Base-by-base conservation (phyloP, 2,329 filamentous ascomycete species). In the Teratosphaeria pseudoeucalypti region DNA sequence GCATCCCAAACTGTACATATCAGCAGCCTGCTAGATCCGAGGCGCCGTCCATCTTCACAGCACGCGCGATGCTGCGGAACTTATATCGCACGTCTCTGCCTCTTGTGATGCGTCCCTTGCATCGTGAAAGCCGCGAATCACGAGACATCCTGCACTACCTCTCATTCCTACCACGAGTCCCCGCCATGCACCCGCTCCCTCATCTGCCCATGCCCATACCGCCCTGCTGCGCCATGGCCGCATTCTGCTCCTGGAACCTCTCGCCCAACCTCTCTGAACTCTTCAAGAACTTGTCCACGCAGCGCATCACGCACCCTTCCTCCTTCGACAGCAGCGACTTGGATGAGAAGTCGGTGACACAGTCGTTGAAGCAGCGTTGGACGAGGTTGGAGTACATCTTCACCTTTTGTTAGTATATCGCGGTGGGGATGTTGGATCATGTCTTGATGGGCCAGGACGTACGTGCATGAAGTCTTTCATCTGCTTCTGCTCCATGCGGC, bases 391-490 rank as follows among this genome's bases (percentile, higher is more conserved):
- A 85, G 76, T 87, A 87, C 79, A 85, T 86, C 84, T 87, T 56
- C 2, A 34, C 49, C 34, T 10, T 47, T 56, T 1, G 59, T 54
- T 57, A 59, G 53, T 29, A n/a, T 34, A 26, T n/a, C n/a, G 29
- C 32, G 53, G 34, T 12, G 26, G 16, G 6, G 43, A n/a, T 49
- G 6, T 34, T 56, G 54, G 23, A 23, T 23, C 23, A 23, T 23
- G 23, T 23, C 23, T 23, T 23, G 23, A 23, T 23, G 23, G 23
- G 23, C 2, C 23, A 23, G 23, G n/a, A 81, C 90, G 69, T 82
- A 97, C 94, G 71, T 85, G 89, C 87, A 97, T 96, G 74, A 99
- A 97, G 75, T 97, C 92, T 80, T 96, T 96, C 82, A 99, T 90
- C 79, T 99, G 94, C 79, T 94, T 95, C 79, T 89, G 89, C 81